A percentile compares a stretch with the other conserved stretches of the same genome.
These are phyloP conservation scores for Colletotrichum sp. DNA, from an alignment of 2,329 filamentous ascomycete species.

Conservation along the genomic window DNA sequence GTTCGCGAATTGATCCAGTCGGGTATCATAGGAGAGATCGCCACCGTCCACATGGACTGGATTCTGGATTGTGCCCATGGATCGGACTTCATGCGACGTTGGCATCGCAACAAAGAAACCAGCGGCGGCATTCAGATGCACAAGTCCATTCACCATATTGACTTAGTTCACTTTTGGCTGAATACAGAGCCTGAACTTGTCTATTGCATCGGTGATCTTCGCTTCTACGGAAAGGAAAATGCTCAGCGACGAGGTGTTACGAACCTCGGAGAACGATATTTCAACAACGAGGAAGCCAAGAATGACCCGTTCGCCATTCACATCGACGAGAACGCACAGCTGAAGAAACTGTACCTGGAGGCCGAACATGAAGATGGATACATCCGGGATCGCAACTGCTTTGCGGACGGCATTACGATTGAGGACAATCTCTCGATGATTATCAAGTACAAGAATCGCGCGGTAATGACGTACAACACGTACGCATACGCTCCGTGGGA, in stretches of 20 bases:
- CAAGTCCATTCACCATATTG: conserved; percentile 68
- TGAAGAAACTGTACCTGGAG: conserved; percentile 49
- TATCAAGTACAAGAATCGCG: conserved; percentile 45
- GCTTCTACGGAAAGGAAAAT: conserved; percentile 66
- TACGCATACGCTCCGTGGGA: conserved; percentile 52
- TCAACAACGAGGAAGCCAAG: conserved; percentile 43
- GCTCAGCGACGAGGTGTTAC: conserved; percentile 54
- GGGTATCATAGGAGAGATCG: conserved; percentile 60
- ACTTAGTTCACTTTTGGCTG: conserved; percentile 68
- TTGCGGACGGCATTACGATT: conserved; percentile 53
- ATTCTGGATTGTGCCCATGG: conserved; percentile 66
- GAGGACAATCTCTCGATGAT: conserved; percentile 53
- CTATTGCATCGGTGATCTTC: conserved; percentile 61
- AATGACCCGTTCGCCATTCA: conserved; percentile 51
- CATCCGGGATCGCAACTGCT: conserved; percentile 51
- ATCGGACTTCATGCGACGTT: conserved; percentile 67
- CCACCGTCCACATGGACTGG: conserved; percentile 67
- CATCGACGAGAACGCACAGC: conserved; percentile 41
- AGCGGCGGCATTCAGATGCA: conserved; percentile 64
- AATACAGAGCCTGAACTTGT: conserved; percentile 58
- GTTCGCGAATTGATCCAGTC: conserved; percentile 57
- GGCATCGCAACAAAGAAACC: conserved; percentile 66
- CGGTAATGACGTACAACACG: conserved; percentile 48
- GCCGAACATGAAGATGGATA: conserved; percentile 55
- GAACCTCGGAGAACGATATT: conserved; percentile 41